A percentile compares a stretch with the other conserved stretches of the same genome.
Conservation (phyloP, 768 basidiomycete genomes). For the Lactifluus rugatus region DNA sequence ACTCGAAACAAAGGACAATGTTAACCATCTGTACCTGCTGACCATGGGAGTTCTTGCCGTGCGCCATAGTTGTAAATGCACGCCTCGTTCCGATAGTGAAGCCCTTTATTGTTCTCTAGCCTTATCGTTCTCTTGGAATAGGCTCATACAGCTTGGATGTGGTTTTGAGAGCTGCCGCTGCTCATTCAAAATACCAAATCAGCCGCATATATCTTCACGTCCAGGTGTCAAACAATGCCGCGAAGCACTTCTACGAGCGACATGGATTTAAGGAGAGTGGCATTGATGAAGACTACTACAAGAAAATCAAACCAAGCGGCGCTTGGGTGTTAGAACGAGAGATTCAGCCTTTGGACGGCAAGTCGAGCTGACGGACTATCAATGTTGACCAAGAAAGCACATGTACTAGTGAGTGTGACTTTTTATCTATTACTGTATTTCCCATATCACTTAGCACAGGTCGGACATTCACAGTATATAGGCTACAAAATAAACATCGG, state of each 20-base stretch:
- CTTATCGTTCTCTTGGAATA: constrained; percentile 72
- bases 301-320: constrained; percentile 74
- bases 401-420: constrained; percentile 2
- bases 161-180: constrained; percentile 52
- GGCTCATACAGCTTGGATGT: constrained; percentile 65
- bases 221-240: constrained; percentile 69
- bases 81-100: background rate
- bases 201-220: constrained; percentile 75
- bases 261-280: constrained; percentile 69
- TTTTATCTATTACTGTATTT: constrained; percentile 13
- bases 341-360: constrained; percentile 22
- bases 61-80: constrained; percentile 25
- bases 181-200: constrained; percentile 52
- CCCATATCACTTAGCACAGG: background rate
- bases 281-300: constrained; percentile 72
- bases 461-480: constrained; percentile 13
- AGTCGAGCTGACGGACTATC: background rate
- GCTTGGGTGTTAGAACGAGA: constrained; percentile 79
- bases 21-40: constrained; percentile 68
- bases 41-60: constrained; percentile 89
- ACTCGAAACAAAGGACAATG: constrained; percentile 55
- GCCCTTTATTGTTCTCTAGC: constrained; percentile 34
- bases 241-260: constrained; percentile 73
- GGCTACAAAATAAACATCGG: constrained; percentile 14
- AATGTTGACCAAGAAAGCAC: background rate